Evolutionary conservation across 176 grass and related monocot species (phyloP), one percentile per base, ranked within the genome.

Genomic region (Carex pumila): DNA sequence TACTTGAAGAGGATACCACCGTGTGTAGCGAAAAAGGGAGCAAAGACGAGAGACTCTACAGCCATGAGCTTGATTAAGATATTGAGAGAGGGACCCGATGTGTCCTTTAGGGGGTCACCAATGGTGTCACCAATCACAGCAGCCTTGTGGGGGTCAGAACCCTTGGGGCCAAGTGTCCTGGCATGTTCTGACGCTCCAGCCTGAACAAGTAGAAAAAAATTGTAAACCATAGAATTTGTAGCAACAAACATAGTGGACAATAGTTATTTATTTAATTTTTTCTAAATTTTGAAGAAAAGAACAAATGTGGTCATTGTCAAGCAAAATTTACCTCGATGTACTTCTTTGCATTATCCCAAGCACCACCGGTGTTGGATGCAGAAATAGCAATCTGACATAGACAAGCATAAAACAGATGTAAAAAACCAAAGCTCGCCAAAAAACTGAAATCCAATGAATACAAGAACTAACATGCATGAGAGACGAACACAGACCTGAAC

Each of bases 41-140:
- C 94, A n/a, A 97, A 94, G 43, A 97, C 94, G 0, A 97, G 92
- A 8, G 94, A 97, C 74, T 97, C 94, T 0, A 97, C 92, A 0
- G 91, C 94, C 94, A 97, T 97, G 80, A 97, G 94, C 91, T 97
- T 97, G 88, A 97, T 97, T 43, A 94, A 90, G 84, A 97, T 97
- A 89, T 97, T 94, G 31, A 97, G 88, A 0, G 94, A 97, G 12
- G 94, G 94, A 21, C 94, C 94, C 0, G 94, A 97, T 50, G 94
- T 97, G 80, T 97, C 94, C 83, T 97, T 97, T 60, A 97, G 89
- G 58, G 94, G 94, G 70, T 97, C 94, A 0, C 94, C 94, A 7
- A 97, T 94, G 65, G 94, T 97, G 90, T 97, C 94, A 9, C 94
- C 94, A 3, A 97, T 97, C 15, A 97, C 94, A 3, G 94, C 94